A percentile compares a stretch with the other conserved stretches of the same genome.
phyloP scores from a whole-genome alignment of 192 early-diverging fungal species.

The Linderina pennispora region DNA sequence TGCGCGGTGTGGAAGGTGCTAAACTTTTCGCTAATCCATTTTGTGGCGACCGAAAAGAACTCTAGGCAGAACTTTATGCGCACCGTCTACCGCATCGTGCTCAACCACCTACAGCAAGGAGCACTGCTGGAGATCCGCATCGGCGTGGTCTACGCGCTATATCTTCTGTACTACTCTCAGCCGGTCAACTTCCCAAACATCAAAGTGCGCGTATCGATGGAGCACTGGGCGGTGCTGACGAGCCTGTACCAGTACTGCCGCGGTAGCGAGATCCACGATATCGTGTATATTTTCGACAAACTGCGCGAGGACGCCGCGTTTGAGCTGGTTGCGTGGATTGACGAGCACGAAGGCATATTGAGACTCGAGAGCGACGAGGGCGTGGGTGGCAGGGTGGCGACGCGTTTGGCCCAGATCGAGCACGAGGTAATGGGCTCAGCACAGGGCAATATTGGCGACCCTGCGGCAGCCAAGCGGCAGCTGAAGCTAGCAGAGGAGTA shows the following conservation, averaged over 20 bases:
- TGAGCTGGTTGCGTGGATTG: slow-evolving; percentile 46
- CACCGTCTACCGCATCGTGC: slow-evolving; percentile 41
- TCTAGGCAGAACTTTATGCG: slow-evolving; percentile 53
- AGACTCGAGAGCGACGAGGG: slow-evolving; percentile 38
- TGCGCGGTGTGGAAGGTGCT: slow-evolving; percentile 47
- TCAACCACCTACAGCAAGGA: slow-evolving; percentile 33
- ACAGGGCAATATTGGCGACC: slow-evolving; percentile 33
- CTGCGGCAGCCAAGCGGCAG: slow-evolving; percentile 36
- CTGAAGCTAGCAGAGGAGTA: slow-evolving; percentile 27
- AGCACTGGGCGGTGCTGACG: slow-evolving; percentile 36
- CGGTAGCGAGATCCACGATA: slow-evolving; percentile 36
- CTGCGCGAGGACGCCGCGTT: slow-evolving; percentile 41
- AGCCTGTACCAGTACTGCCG: slow-evolving; percentile 45
- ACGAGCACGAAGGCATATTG: slow-evolving; percentile 40
- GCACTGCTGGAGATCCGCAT: slow-evolving; percentile 44
- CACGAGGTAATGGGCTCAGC: slow-evolving; percentile 45
- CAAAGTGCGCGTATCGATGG: slow-evolving; percentile 46
- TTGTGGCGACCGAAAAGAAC: slow-evolving; percentile 52
- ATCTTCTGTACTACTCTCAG: slow-evolving; percentile 54
- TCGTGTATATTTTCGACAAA: slow-evolving; percentile 42
- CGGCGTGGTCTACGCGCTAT: slow-evolving; percentile 49
- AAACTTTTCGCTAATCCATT: slow-evolving; percentile 53
- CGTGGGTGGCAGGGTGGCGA: slow-evolving; percentile 14
- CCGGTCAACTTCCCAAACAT: slow-evolving; percentile 49
- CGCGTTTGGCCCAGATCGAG: slow-evolving; percentile 32